These are phyloP conservation scores for Calocybe cyanea DNA, from an alignment of 768 basidiomycete species.

Conservation along the genomic window DNA sequence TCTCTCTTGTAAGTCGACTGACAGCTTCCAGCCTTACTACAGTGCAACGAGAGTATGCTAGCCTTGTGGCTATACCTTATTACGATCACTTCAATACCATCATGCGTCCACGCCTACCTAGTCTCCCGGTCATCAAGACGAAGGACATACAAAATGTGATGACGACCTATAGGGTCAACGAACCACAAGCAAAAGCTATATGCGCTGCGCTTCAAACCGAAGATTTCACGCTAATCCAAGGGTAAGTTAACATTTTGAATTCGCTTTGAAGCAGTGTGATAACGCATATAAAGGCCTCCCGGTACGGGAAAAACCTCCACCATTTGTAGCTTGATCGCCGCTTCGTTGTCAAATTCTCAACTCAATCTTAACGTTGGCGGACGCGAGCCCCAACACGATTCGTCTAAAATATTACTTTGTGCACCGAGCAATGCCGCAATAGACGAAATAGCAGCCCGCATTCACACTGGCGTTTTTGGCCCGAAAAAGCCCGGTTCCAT, in stretches of 20 bases:
- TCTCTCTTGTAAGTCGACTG: slow-evolving; percentile 1
- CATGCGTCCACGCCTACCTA: slow-evolving; percentile 60
- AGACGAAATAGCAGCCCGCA: slow-evolving; percentile 87
- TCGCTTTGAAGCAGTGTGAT: too few relatives aligned
- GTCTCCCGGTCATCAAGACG: slow-evolving; percentile 37
- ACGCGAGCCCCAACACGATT: slow-evolving; percentile 37
- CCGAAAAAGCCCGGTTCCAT: slow-evolving; percentile 51
- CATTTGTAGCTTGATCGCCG: slow-evolving; percentile 89
- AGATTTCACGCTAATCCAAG: slow-evolving; percentile 93
- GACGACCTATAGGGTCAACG: slow-evolving; percentile 72
- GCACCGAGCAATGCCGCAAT: slow-evolving; percentile 99
- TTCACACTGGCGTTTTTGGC: slow-evolving; percentile 74
- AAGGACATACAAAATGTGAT: slow-evolving; percentile 63
- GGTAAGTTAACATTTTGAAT: slow-evolving; percentile 44
- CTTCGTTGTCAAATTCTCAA: slow-evolving; percentile 65
- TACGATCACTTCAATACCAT: slow-evolving; percentile 76
- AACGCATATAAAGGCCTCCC: slow-evolving; percentile 62
- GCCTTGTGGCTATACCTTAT: slow-evolving; percentile 76
- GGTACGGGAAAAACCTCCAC: slow-evolving; percentile 99
- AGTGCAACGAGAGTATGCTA: slow-evolving; percentile 87
- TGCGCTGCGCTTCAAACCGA: slow-evolving; percentile 62
- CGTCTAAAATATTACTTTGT: slow-evolving; percentile 77
- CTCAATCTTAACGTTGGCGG: slow-evolving; percentile 51
- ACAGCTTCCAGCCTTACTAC: slow-evolving; percentile 69
- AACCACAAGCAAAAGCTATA: slow-evolving; percentile 92